Percentiles rank a stretch among this genome's conserved stretches.
These are phyloP conservation scores for Phialophora expanda DNA, from an alignment of 2,329 filamentous ascomycete species.

Conservation along the genomic window DNA sequence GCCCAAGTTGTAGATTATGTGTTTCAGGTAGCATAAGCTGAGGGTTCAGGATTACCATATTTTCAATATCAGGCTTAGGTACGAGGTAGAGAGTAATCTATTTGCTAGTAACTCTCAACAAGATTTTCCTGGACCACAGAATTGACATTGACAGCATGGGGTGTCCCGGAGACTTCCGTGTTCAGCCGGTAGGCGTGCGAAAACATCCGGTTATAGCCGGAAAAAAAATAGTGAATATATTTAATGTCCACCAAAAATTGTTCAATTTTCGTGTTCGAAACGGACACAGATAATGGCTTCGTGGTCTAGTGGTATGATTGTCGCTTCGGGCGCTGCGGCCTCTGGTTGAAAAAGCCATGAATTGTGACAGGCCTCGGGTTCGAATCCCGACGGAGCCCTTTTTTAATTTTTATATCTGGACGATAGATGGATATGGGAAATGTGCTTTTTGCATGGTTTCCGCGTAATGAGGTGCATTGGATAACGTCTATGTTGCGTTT, in stretches of 20 bases:
- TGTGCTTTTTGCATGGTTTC: background rate
- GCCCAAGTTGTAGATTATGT: constrained; percentile 33
- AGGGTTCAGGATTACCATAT: background rate
- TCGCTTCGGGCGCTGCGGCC: constrained; percentile 45
- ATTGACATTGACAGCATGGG: too few relatives aligned
- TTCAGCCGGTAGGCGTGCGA: background rate
- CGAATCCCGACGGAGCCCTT: constrained; percentile 47
- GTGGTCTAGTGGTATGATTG: constrained; percentile 46
- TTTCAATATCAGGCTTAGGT: background rate
- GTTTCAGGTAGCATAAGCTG: constrained; percentile 19
- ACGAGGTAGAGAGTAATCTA: background rate
- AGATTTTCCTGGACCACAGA: background rate
- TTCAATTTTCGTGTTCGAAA: constrained; percentile 9
- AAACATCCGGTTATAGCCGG: background rate
- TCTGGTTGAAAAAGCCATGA: constrained; percentile 39
- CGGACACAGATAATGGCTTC: constrained; percentile 5
- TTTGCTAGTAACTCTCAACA: background rate
- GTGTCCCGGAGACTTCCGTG: too few relatives aligned
- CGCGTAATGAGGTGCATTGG: background rate
- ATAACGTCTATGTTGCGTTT: background rate
- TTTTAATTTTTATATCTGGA: constrained; percentile 20
- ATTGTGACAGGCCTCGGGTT: constrained; percentile 49
- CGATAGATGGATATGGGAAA: background rate
- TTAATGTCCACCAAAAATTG: background rate
- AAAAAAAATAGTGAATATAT: background rate